Percentiles rank a stretch among this genome's conserved stretches.
These are phyloP conservation scores for Ambrosiella cleistominuta DNA, from an alignment of 2,329 filamentous ascomycete genomes.

Conservation along the genomic window DNA sequence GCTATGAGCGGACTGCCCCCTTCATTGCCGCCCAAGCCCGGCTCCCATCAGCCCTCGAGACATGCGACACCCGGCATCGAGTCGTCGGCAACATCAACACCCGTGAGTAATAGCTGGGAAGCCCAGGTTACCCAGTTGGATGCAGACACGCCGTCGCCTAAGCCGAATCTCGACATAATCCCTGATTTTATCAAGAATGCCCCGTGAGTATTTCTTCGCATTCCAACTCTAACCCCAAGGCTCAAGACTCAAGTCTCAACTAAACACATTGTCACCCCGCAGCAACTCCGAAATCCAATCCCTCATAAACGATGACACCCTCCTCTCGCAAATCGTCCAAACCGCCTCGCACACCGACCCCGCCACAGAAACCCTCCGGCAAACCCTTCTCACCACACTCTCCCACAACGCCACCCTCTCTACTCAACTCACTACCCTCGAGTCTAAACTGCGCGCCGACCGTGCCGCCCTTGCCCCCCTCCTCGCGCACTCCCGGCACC, in stretches of 20 bases:
- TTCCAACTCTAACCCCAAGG: neutral
- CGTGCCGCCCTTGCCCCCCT: constrained; percentile 57
- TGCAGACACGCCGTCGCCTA: constrained; percentile 2
- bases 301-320: constrained; percentile 19
- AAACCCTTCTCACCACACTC: constrained; percentile 46
- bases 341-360: constrained; percentile 51
- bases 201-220: constrained; percentile 37
- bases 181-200: constrained; percentile 66
- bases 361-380: constrained; percentile 47
- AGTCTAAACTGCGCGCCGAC: constrained; percentile 37
- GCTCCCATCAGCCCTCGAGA: constrained; percentile 50
- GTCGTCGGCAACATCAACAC: constrained; percentile 13
- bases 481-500: neutral
- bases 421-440: constrained; percentile 40
- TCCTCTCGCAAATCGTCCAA: constrained; percentile 40
- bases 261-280: neutral
- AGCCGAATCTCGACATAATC: constrained; percentile 30
- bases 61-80: constrained; percentile 41
- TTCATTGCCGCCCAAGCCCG: constrained; percentile 54
- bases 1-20: constrained; percentile 31
- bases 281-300: constrained; percentile 25
- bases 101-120: constrained; percentile 17
- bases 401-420: constrained; percentile 56
- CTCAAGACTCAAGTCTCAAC: neutral
- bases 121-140: constrained; percentile 4